Evolutionary conservation across 2,329 filamentous ascomycete species (phyloP).

Genomic region (Epichloe gansuensis): DNA sequence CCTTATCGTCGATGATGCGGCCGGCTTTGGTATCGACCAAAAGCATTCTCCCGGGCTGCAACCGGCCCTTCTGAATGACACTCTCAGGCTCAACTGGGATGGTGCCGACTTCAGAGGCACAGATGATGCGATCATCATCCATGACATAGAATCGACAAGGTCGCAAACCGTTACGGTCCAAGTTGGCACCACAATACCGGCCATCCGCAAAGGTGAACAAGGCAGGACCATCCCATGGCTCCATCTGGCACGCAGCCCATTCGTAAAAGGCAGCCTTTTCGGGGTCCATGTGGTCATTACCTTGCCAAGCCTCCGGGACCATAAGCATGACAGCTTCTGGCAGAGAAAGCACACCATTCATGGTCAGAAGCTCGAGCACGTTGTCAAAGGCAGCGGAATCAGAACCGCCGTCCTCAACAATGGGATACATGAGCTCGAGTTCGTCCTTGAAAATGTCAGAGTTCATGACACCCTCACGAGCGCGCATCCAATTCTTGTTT

Average conservation of each 20-base stretch:
- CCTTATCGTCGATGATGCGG: slow-evolving; percentile 85
- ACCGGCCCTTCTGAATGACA: slow-evolving; percentile 81
- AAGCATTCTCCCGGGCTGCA: slow-evolving; percentile 92
- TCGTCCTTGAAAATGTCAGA: slow-evolving; percentile 89
- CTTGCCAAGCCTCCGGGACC: slow-evolving; percentile 97
- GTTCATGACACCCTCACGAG: slow-evolving; percentile 86
- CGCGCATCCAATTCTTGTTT: slow-evolving; percentile 99
- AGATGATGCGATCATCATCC: slow-evolving; percentile 93
- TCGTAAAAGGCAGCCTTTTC: slow-evolving; percentile 97
- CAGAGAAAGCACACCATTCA: slow-evolving; percentile 89
- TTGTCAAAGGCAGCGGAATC: slow-evolving; percentile 97
- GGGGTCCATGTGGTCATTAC: slow-evolving; percentile 81
- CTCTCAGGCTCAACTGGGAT: slow-evolving; percentile 83
- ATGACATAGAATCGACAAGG: slow-evolving; percentile 96
- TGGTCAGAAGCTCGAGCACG: slow-evolving; percentile 81
- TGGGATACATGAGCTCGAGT: slow-evolving; percentile 79
- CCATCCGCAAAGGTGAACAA: slow-evolving; percentile 96
- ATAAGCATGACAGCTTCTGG: slow-evolving; percentile 97
- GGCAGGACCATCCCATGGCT: slow-evolving; percentile 94
- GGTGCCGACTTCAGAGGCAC: slow-evolving; percentile 90
- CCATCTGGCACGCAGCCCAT: slow-evolving; percentile 98
- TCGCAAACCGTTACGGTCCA: slow-evolving; percentile 88
- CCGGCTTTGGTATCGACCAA: slow-evolving; percentile 82
- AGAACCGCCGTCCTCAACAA: slow-evolving; percentile 92
- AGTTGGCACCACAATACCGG: slow-evolving; percentile 90